phyloP scores from a whole-genome alignment of 305 asterid species.

The Fraxinus dipetala region DNA sequence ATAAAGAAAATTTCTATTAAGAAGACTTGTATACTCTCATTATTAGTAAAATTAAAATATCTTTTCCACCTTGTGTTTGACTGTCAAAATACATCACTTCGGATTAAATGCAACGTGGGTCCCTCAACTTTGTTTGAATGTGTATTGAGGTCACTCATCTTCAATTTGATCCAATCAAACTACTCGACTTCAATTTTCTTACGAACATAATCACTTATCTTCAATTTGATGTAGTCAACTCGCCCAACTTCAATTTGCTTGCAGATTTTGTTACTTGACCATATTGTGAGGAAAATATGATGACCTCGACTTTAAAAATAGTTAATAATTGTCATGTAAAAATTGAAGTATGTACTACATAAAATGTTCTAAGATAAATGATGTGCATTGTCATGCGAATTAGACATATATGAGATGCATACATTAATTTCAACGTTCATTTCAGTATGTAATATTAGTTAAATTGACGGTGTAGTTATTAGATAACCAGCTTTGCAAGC shows the following conservation, averaged over 20 bases:
- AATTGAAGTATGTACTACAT: too few relatives aligned
- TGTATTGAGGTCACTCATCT: neutral
- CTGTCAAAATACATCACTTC: neutral
- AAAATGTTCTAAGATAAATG: too few relatives aligned
- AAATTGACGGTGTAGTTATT: too few relatives aligned
- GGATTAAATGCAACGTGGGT: neutral
- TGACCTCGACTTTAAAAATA: neutral
- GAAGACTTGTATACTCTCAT: neutral
- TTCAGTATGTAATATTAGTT: neutral
- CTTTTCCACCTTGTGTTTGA: neutral
- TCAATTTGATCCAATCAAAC: neutral
- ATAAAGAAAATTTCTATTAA: neutral
- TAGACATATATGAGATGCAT: too few relatives aligned
- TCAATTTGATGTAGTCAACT: neutral
- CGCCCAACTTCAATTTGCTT: neutral
- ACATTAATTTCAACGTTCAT: neutral
- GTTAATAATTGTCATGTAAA: neutral
- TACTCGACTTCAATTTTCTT: neutral
- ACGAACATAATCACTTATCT: neutral
- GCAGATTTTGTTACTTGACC: neutral
- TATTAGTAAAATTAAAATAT: neutral
- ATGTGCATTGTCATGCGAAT: neutral
- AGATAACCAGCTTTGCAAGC: neutral
- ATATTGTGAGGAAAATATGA: neutral
- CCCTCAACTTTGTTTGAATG: neutral